Percentiles rank a stretch among this genome's conserved stretches.
Conservation (phyloP, 2,329 filamentous ascomycete species). For the Tothia fuscella region DNA sequence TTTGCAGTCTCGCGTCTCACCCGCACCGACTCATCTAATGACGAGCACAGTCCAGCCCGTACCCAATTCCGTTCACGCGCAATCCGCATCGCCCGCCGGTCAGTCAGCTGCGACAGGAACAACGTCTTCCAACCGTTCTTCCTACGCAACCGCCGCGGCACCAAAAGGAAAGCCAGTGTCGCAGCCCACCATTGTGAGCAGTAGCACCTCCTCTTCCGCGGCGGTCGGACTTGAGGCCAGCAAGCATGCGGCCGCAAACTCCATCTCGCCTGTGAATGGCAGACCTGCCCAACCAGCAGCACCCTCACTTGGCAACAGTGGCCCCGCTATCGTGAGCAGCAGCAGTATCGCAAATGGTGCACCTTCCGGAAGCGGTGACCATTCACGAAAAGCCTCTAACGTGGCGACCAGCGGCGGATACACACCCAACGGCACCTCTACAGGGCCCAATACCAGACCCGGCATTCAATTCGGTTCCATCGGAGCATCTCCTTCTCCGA, state of each 20-base stretch:
- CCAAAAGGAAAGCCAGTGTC: slow-evolving; percentile 36
- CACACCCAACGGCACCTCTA: slow-evolving; percentile 53
- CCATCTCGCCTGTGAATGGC: slow-evolving; percentile 76
- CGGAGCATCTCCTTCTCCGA: slow-evolving; percentile 50
- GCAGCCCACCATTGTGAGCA: slow-evolving; percentile 40
- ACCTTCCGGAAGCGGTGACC: slow-evolving; percentile 45
- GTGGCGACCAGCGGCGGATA: slow-evolving; percentile 79
- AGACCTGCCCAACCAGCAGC: slow-evolving; percentile 59
- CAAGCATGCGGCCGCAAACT: slow-evolving; percentile 46
- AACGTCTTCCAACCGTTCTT: slow-evolving; percentile 40
- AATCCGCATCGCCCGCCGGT: slow-evolving; percentile 34
- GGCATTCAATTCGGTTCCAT: slow-evolving; percentile 74
- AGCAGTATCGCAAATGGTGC: slow-evolving; percentile 57
- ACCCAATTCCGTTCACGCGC: slow-evolving; percentile 33
- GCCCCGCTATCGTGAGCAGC: slow-evolving; percentile 50
- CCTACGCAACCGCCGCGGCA: slow-evolving; percentile 52
- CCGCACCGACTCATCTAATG: slow-evolving; percentile 37
- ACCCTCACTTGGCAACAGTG: slow-evolving; percentile 46
- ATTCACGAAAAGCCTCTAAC: slow-evolving; percentile 77
- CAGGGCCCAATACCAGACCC: slow-evolving; percentile 45
- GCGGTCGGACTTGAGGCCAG: slow-evolving; percentile 32
- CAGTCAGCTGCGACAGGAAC: slow-evolving; percentile 37
- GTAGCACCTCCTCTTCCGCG: no score
- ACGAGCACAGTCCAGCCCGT: slow-evolving; percentile 46
- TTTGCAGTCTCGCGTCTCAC: neutral